phyloP scores from a whole-genome alignment of 164 flowering plant species.

The Annona squamosa region DNA sequence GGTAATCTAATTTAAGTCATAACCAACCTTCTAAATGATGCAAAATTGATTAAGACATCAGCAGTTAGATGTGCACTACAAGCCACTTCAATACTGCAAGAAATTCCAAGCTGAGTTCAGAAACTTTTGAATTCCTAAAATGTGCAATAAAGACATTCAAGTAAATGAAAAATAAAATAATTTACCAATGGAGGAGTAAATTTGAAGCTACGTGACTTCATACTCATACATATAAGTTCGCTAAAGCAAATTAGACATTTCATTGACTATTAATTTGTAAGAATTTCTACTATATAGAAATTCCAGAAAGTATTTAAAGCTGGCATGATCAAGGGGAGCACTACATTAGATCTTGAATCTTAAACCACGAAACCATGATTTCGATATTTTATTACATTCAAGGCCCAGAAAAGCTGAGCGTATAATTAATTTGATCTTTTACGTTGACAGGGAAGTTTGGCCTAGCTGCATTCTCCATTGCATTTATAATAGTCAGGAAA shows the following conservation, averaged over 20 bases:
- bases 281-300: background rate
- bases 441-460: no score
- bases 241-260: background rate
- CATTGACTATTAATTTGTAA: background rate
- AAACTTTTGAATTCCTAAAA: background rate
- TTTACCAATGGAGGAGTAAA: background rate
- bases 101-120: background rate
- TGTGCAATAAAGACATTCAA: no score
- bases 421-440: no score
- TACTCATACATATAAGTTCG: background rate
- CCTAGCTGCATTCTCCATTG: no score
- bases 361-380: background rate
- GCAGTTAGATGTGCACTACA: slow-evolving; percentile 96
- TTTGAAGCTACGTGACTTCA: background rate
- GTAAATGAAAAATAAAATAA: no score
- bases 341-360: background rate
- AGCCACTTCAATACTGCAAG: slow-evolving; percentile 85
- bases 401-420: background rate
- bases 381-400: background rate
- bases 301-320: background rate
- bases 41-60: slow-evolving; percentile 96
- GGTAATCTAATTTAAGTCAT: background rate
- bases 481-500: background rate
- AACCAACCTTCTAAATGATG: slow-evolving; percentile 83
- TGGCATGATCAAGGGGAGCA: background rate